phyloP scores from a whole-genome alignment of 176 grass and related monocot species.

The Sorghum bicolor region DNA sequence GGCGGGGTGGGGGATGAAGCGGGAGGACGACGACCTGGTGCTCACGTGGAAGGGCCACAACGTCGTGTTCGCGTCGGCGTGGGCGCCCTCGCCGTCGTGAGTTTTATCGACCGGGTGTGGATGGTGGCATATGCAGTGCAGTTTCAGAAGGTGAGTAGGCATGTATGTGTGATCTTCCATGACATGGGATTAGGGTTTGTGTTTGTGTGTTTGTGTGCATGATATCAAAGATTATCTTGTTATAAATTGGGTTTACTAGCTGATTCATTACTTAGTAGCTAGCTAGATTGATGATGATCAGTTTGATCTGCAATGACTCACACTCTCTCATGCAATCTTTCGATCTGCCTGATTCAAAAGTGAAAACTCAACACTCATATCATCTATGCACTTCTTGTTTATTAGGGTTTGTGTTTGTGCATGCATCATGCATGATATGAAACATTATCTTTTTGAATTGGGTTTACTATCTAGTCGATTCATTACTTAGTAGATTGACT shows the following conservation, averaged over 20 bases:
- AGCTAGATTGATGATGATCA: not conserved
- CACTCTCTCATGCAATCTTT: not conserved
- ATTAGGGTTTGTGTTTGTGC: constrained; percentile 6
- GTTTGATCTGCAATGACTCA: not conserved
- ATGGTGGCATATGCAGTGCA: not conserved
- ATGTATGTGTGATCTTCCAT: not conserved
- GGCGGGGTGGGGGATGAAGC: constrained; percentile 95
- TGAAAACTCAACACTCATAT: not conserved
- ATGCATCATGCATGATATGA: constrained; percentile 34
- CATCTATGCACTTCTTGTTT: not conserved
- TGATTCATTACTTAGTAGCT: not conserved
- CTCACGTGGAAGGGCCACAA: constrained; percentile 98
- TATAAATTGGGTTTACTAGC: constrained; percentile 25
- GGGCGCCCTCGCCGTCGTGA: constrained; percentile 64
- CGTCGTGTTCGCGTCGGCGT: constrained; percentile 86
- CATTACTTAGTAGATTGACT: not conserved
- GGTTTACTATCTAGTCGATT: constrained; percentile 3
- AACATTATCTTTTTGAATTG: constrained; percentile 26
- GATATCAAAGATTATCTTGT: constrained; percentile 34
- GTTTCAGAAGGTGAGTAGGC: constrained; percentile 36
- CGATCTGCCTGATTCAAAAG: not conserved
- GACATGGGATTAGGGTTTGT: constrained; percentile 43
- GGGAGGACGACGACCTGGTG: constrained; percentile 91
- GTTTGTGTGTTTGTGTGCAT: constrained; percentile 42
- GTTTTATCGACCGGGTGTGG: not conserved